phyloP scores from a whole-genome alignment of 345 rosid species.

The Aquilaria malaccensis region DNA sequence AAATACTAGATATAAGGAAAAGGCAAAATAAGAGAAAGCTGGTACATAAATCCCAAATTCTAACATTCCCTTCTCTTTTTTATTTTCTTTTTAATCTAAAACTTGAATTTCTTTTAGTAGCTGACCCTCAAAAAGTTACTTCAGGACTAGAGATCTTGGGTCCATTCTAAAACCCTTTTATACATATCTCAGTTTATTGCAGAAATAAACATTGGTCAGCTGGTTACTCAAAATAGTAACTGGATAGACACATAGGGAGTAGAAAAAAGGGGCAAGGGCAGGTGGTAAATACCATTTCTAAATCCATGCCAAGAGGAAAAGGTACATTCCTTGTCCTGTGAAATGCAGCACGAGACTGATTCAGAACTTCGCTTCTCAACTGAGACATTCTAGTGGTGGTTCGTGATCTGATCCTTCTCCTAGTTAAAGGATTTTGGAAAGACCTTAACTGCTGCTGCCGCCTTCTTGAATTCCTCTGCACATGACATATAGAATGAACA shows the following conservation, averaged over 20 bases:
- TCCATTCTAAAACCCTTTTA: too few species aligned
- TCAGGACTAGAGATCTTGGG: too few species aligned
- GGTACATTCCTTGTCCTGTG: slow-evolving; percentile 40
- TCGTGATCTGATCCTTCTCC: slow-evolving; percentile 41
- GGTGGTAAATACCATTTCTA: slow-evolving; percentile 53
- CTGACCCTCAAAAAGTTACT: too few species aligned
- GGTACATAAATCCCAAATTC: too few species aligned
- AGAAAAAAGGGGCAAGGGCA: background rate
- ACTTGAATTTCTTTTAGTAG: too few species aligned
- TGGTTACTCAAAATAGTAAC: background rate
- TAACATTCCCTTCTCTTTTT: too few species aligned
- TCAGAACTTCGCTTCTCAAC: slow-evolving; percentile 40
- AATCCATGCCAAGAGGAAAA: slow-evolving; percentile 63
- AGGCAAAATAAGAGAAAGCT: too few species aligned
- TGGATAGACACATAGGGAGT: background rate
- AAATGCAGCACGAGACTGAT: slow-evolving; percentile 31
- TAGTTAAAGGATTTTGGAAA: slow-evolving; percentile 33
- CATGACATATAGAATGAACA: slow-evolving; percentile 9
- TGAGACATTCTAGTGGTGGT: slow-evolving; percentile 38
- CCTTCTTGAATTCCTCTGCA: slow-evolving; percentile 32
- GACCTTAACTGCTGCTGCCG: slow-evolving; percentile 34
- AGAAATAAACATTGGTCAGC: too few species aligned
- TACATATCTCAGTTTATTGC: too few species aligned
- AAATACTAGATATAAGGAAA: too few species aligned
- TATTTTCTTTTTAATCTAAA: too few species aligned